These are phyloP conservation scores for Oenanthe javanica DNA, from an alignment of 140 eudicot genomes.

Conservation along the genomic window DNA sequence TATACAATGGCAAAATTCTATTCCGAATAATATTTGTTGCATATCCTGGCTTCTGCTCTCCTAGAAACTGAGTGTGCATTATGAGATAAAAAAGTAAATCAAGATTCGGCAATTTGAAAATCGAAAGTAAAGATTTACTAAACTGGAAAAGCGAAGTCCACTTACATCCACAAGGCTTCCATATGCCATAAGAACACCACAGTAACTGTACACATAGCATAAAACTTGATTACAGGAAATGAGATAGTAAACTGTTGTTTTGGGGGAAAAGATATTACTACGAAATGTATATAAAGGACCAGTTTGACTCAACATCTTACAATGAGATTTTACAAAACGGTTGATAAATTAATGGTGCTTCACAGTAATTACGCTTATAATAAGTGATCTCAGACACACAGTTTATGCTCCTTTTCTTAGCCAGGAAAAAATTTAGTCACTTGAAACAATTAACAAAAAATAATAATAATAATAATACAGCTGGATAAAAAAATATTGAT, in stretches of 20 bases:
- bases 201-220: constrained; percentile 40
- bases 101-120: not conserved
- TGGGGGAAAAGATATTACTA: not conserved
- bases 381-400: not conserved
- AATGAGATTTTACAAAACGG: not conserved
- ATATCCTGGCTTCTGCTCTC: constrained; percentile 55
- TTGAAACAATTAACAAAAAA: not conserved
- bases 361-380: not conserved
- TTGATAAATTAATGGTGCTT: not conserved
- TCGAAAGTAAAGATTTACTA: not conserved
- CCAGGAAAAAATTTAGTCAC: not conserved
- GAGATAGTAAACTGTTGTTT: not conserved
- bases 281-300: not conserved
- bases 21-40: constrained; percentile 41
- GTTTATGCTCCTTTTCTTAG: not conserved
- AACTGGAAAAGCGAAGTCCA: constrained; percentile 13
- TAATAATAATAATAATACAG: not conserved
- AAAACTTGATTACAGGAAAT: constrained; percentile 8
- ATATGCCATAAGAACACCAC: constrained; percentile 72
- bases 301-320: not conserved
- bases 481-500: not conserved
- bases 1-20: constrained; percentile 59
- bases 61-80: constrained; percentile 40
- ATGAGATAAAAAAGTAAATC: not conserved
- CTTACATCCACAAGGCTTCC: constrained; percentile 76